Conservation (phyloP, 441 rosid species). For the Mallotus repandus region DNA sequence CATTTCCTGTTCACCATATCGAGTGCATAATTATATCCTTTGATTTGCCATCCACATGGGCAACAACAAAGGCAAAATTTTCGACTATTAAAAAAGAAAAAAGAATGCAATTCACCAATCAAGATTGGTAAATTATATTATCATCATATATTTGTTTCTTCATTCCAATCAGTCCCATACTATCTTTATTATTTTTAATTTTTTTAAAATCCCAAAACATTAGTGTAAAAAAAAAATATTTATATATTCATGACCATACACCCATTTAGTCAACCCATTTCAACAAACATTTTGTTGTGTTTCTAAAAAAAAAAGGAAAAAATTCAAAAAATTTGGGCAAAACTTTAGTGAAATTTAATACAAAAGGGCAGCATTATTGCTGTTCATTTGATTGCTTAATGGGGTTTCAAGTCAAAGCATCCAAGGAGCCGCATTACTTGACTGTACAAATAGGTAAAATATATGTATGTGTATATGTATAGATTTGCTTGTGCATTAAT, state of each 20-base stretch:
- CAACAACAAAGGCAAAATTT: slow-evolving; percentile 21
- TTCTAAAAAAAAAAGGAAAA: background rate
- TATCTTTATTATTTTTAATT: background rate
- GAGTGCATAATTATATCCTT: slow-evolving; percentile 30
- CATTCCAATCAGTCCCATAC: slow-evolving; percentile 11
- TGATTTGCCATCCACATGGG: slow-evolving; percentile 38
- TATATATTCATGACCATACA: background rate
- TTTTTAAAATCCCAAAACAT: no score
- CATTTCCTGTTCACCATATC: slow-evolving; percentile 34
- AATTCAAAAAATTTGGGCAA: no score
- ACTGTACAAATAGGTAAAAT: slow-evolving; percentile 25
- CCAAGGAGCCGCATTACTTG: slow-evolving; percentile 62
- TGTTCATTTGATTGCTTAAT: slow-evolving; percentile 29
- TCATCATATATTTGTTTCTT: background rate
- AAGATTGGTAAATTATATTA: slow-evolving; percentile 19
- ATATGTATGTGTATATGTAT: background rate
- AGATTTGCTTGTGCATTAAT: no score
- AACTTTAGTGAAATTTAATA: background rate
- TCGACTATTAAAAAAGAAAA: background rate
- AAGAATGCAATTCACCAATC: slow-evolving; percentile 10
- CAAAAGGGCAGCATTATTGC: slow-evolving; percentile 23
- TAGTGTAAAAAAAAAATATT: no score
- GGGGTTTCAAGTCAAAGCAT: slow-evolving; percentile 35
- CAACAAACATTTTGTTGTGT: background rate
- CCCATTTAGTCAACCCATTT: slow-evolving; percentile 10